These are phyloP conservation scores for Colletotrichum tropicale DNA, from an alignment of 2,329 filamentous ascomycete genomes.

Conservation along the genomic window DNA sequence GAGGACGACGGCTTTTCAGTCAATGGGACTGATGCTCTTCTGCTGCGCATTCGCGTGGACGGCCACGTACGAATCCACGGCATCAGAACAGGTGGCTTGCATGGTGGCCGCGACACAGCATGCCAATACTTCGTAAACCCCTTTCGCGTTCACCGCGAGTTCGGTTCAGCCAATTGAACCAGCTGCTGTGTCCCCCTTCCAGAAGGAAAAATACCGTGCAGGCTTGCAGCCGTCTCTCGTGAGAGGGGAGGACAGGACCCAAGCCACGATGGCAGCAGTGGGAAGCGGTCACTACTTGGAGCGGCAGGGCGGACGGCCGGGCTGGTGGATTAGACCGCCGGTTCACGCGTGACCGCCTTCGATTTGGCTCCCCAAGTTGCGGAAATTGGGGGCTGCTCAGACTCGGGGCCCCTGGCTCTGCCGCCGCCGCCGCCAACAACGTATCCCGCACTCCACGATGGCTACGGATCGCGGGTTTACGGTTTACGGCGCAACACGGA, in stretches of 20 bases:
- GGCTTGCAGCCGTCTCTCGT: not conserved
- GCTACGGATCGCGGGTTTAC: not conserved
- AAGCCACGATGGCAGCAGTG: not conserved
- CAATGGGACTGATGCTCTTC: not conserved
- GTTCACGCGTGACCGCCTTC: constrained; percentile 4
- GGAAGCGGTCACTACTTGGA: not conserved
- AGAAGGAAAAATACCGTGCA: not conserved
- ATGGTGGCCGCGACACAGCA: not conserved
- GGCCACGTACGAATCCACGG: not conserved
- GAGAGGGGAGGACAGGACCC: not conserved
- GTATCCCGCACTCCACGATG: not conserved
- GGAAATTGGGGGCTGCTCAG: constrained; percentile 5
- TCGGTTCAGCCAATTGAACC: not conserved
- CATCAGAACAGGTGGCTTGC: constrained; percentile 18
- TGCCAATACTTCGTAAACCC: not conserved
- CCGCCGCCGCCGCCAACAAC: not conserved
- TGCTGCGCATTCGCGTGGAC: not conserved
- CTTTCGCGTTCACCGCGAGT: not conserved
- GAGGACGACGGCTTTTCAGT: not conserved
- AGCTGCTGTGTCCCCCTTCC: not conserved
- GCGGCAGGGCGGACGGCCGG: not conserved
- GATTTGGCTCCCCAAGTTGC: not conserved
- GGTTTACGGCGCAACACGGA: not conserved
- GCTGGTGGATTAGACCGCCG: constrained; percentile 12
- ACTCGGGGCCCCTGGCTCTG: not conserved